phyloP scores from a whole-genome alignment of 2,329 filamentous ascomycete species.

The Amauroascus niger region DNA sequence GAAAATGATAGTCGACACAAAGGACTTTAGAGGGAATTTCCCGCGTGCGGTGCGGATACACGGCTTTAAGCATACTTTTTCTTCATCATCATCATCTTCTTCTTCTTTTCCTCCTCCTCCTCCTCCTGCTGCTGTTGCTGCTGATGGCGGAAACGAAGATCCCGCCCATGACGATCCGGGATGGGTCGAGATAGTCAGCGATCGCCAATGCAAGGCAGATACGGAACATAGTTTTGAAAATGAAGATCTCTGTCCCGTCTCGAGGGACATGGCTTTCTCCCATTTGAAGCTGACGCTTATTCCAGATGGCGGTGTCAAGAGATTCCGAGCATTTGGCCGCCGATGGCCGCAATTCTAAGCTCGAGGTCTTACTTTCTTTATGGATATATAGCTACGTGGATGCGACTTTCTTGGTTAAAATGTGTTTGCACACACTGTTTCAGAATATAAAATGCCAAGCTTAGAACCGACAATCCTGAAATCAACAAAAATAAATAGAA shows the following conservation, averaged over 20 bases:
- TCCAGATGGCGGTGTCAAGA: constrained; percentile 86
- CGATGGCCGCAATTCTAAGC: too few species aligned
- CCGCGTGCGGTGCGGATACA: constrained; percentile 34
- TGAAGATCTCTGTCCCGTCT: constrained; percentile 42
- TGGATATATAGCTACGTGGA: neutral
- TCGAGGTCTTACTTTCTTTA: too few species aligned
- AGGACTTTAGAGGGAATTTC: constrained; percentile 40
- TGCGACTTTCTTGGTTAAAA: too few species aligned
- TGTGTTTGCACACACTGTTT: too few species aligned
- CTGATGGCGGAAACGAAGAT: constrained; percentile 18
- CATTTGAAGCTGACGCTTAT: constrained; percentile 89
- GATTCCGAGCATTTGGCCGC: constrained; percentile 66
- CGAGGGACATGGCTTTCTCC: constrained; percentile 64
- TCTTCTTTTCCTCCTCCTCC: too few species aligned
- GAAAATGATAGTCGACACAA: constrained; percentile 36
- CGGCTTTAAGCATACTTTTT: too few species aligned
- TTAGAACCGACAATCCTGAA: neutral
- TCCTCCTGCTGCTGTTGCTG: too few species aligned
- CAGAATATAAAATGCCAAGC: neutral
- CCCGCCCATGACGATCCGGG: constrained; percentile 28
- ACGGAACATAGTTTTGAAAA: constrained; percentile 35
- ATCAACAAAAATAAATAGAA: neutral
- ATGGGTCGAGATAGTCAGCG: constrained; percentile 32
- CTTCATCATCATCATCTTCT: too few species aligned
- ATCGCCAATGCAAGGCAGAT: constrained; percentile 33